phyloP scores from a whole-genome alignment of 495 filamentous ascomycete genomes.

The Penicillium lividum region DNA sequence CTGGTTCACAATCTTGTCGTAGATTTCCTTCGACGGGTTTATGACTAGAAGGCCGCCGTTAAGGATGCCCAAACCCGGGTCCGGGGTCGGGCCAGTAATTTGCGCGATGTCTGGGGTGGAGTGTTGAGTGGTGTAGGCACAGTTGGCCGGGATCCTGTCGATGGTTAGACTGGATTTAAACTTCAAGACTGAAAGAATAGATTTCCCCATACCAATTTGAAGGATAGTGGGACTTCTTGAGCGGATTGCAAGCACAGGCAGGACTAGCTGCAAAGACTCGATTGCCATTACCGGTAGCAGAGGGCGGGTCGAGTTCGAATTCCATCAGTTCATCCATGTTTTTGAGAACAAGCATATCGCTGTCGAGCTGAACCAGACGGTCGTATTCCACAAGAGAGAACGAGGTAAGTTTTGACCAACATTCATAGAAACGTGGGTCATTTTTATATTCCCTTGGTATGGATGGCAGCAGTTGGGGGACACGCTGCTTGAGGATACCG shows the following conservation, averaged over 20 bases:
- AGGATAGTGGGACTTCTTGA: constrained; percentile 75
- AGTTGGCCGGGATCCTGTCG: constrained; percentile 64
- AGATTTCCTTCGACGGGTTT: constrained; percentile 58
- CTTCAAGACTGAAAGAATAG: background rate
- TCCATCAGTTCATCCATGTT: constrained; percentile 92
- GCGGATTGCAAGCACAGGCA: constrained; percentile 82
- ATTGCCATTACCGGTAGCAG: constrained; percentile 49
- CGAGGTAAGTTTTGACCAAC: constrained; percentile 80
- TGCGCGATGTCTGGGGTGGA: constrained; percentile 57
- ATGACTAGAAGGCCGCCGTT: constrained; percentile 79
- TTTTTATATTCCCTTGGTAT: constrained; percentile 55
- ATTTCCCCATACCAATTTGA: constrained; percentile 56
- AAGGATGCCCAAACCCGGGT: constrained; percentile 60
- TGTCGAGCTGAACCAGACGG: constrained; percentile 76
- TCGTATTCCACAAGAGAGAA: constrained; percentile 72
- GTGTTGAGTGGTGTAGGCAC: constrained; percentile 74
- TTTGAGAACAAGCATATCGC: constrained; percentile 73
- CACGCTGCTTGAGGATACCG: constrained; percentile 60
- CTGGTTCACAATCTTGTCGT: constrained; percentile 50
- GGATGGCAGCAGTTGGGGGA: constrained; percentile 64
- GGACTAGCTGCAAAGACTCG: constrained; percentile 72
- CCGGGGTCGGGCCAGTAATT: constrained; percentile 48
- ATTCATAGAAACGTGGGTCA: constrained; percentile 77
- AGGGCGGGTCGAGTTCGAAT: constrained; percentile 60
- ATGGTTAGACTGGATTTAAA: background rate